Conservation (phyloP, 805 yeast species). For the Yarrowia sp. region DNA sequence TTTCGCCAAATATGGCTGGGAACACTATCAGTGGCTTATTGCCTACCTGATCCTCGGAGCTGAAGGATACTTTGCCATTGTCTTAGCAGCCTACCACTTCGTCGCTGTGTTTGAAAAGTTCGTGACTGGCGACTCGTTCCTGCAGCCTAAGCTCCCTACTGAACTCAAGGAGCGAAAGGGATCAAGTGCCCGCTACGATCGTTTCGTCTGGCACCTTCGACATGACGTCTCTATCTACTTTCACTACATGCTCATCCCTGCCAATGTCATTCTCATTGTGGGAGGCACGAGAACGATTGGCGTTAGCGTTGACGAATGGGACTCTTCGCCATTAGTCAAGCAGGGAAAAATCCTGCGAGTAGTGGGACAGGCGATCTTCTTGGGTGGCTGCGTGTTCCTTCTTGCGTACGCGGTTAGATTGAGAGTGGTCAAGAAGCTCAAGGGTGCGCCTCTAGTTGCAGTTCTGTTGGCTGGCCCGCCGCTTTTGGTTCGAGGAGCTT, state of each 20-base stretch:
- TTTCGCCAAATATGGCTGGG: neutral
- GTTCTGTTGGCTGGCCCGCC: slow-evolving; percentile 4
- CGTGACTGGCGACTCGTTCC: slow-evolving; percentile 4
- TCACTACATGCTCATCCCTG: slow-evolving; percentile 19
- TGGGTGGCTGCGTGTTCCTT: neutral
- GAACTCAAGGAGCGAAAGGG: neutral
- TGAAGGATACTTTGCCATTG: slow-evolving; percentile 8
- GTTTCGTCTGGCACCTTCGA: neutral
- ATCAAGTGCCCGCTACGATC: neutral
- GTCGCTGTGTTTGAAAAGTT: neutral
- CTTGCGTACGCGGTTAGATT: slow-evolving; percentile 7
- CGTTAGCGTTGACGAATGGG: neutral
- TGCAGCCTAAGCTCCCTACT: neutral
- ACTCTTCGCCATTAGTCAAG: neutral
- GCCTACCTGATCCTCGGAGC: slow-evolving; percentile 10
- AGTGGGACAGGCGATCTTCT: slow-evolving; percentile 1
- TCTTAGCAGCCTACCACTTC: neutral
- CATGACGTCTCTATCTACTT: slow-evolving; percentile 4
- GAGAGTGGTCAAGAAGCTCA: neutral
- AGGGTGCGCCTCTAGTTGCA: neutral
- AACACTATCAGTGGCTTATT: neutral
- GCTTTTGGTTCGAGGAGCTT: neutral
- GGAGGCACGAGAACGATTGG: slow-evolving; percentile 1
- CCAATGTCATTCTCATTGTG: slow-evolving; percentile 1
- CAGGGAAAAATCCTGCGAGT: slow-evolving; percentile 1